These are phyloP conservation scores for Neopestalotiopsis clavispora DNA, from an alignment of 2,329 filamentous ascomycete genomes.

Conservation along the genomic window DNA sequence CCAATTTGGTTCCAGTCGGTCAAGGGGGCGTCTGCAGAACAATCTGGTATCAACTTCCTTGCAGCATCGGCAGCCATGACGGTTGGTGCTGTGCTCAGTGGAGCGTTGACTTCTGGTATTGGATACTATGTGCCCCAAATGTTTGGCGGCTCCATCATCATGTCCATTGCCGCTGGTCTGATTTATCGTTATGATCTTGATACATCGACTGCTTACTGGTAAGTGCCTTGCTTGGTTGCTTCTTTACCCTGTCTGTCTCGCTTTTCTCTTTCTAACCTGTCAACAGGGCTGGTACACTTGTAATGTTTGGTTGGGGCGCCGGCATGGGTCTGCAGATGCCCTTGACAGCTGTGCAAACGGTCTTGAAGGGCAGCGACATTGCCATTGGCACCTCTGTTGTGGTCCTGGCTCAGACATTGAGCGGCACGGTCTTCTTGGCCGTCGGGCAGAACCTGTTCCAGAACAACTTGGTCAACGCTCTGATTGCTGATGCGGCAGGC, in stretches of 20 bases:
- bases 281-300: constrained; percentile 28
- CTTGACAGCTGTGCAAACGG: constrained; percentile 33
- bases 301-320: constrained; percentile 33
- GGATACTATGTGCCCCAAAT: constrained; percentile 36
- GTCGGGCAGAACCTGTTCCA: constrained; percentile 32
- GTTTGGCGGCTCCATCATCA: constrained; percentile 24
- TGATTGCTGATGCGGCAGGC: constrained; percentile 14
- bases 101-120: constrained; percentile 25
- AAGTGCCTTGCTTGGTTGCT: constrained; percentile 2
- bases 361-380: constrained; percentile 30
- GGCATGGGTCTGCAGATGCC: constrained; percentile 34
- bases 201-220: constrained; percentile 25
- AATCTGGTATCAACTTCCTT: constrained; percentile 32
- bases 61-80: constrained; percentile 20
- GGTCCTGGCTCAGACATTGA: constrained; percentile 32
- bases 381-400: constrained; percentile 33
- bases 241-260: no score
- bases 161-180: constrained; percentile 29
- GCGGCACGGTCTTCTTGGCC: constrained; percentile 30
- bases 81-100: constrained; percentile 17
- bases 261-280: neutral
- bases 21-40: constrained; percentile 27
- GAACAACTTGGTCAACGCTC: constrained; percentile 23
- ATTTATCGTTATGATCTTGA: constrained; percentile 25
- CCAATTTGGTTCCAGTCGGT: constrained; percentile 37